Evolutionary conservation across 352 stramenopile species (phyloP).

Genomic region (Pythium dissimile): DNA sequence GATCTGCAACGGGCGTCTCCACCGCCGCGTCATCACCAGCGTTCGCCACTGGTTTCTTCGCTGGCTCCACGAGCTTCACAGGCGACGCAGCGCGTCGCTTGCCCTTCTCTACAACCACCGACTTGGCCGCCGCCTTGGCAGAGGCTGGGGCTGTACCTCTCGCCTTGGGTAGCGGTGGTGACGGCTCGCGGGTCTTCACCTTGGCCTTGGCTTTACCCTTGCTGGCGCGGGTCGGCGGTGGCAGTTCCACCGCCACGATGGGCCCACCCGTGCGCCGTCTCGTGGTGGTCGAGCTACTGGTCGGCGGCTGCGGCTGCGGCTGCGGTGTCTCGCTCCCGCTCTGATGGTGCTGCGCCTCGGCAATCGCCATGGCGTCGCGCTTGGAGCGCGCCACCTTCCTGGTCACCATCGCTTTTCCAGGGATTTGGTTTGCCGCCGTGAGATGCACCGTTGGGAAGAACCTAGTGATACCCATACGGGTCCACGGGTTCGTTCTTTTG

Average conservation of each 20-base stretch:
- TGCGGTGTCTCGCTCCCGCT: background rate
- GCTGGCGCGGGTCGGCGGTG: background rate
- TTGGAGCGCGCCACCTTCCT: constrained; percentile 17
- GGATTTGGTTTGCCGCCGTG: too few relatives aligned
- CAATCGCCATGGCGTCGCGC: constrained; percentile 12
- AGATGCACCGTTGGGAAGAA: too few relatives aligned
- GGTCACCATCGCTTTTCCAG: constrained; percentile 6
- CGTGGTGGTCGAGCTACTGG: too few relatives aligned
- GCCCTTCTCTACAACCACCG: background rate
- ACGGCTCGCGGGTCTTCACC: background rate
- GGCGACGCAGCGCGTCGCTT: background rate
- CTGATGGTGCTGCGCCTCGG: constrained; percentile 7
- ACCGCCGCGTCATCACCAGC: too few relatives aligned
- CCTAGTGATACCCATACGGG: too few relatives aligned
- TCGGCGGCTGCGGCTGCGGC: too few relatives aligned
- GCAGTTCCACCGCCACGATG: background rate
- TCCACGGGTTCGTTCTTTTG: background rate
- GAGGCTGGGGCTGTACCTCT: too few relatives aligned
- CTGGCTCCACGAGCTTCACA: background rate
- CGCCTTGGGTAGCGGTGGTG: background rate
- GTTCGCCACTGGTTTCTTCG: background rate
- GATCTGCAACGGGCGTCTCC: background rate
- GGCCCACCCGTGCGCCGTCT: too few relatives aligned
- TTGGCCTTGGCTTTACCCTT: background rate
- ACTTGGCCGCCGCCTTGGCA: background rate